Conservation (phyloP, 2,329 filamentous ascomycete species). For the Curvularia eragrostidis region DNA sequence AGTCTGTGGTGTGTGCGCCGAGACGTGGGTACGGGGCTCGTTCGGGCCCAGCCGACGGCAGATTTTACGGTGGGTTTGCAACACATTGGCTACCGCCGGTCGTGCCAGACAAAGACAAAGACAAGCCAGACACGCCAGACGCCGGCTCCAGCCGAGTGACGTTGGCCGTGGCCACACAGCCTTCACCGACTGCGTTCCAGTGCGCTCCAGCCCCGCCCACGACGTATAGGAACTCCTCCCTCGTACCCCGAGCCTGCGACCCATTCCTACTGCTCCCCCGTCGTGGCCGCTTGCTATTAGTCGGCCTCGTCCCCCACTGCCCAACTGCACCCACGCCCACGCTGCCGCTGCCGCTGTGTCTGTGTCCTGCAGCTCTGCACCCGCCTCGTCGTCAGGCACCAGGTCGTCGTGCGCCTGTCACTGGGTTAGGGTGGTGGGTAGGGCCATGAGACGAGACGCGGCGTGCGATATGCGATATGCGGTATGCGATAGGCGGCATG, state of each 20-base stretch:
- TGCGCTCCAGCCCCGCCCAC: not conserved
- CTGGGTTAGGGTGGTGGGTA: no score
- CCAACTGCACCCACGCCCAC: constrained; percentile 13
- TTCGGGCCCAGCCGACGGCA: constrained; percentile 13
- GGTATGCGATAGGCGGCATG: no score
- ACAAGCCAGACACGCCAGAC: constrained; percentile 3
- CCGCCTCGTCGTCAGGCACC: constrained; percentile 30
- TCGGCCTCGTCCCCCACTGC: constrained; percentile 7
- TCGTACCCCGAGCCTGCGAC: constrained; percentile 23
- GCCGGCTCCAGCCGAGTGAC: constrained; percentile 1
- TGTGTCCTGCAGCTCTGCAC: no score
- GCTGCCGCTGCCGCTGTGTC: constrained; percentile 13
- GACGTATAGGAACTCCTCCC: constrained; percentile 30
- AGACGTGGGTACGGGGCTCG: not conserved
- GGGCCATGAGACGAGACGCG: no score
- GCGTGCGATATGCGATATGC: no score
- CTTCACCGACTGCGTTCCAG: not conserved
- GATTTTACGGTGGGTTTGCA: constrained; percentile 1
- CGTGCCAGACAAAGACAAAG: no score
- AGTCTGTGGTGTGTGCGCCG: no score
- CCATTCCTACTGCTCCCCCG: constrained; percentile 24
- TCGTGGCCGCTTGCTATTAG: constrained; percentile 45
- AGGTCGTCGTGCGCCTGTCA: not conserved
- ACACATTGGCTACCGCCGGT: no score
- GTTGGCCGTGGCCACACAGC: no score